These are phyloP conservation scores for Plectranthus barbatus DNA, from an alignment of 257 asterid species.

Conservation along the genomic window DNA sequence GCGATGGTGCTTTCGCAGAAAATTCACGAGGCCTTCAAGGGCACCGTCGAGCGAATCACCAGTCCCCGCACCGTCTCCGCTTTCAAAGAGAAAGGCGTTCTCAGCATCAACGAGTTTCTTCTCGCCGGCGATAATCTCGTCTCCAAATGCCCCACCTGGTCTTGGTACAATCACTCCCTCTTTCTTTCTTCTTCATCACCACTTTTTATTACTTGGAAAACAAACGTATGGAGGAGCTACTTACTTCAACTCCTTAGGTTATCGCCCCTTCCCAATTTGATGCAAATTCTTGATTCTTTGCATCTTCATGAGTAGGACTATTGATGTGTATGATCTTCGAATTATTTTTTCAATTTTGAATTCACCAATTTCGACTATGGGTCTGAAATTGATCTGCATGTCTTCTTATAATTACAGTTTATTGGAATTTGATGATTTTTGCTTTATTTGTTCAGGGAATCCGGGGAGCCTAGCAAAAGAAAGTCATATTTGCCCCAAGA, in stretches of 20 bases:
- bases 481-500: slow-evolving; percentile 89
- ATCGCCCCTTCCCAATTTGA: no score
- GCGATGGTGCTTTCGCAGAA: slow-evolving; percentile 71
- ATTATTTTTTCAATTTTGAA: no score
- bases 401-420: not conserved
- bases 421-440: slow-evolving; percentile 1
- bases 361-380: no score
- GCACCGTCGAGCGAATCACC: slow-evolving; percentile 87
- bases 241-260: no score
- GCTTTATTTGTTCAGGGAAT: slow-evolving; percentile 57
- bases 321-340: no score
- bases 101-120: slow-evolving; percentile 82
- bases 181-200: not conserved
- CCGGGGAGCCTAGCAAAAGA: slow-evolving; percentile 93
- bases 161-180: slow-evolving; percentile 50
- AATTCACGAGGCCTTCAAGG: slow-evolving; percentile 81
- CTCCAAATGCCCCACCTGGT: slow-evolving; percentile 98
- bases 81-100: slow-evolving; percentile 95
- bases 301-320: not conserved
- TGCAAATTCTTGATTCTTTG: not conserved
- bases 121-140: slow-evolving; percentile 98
- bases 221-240: not conserved
- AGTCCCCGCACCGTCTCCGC: slow-evolving; percentile 92
- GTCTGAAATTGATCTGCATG: no score
- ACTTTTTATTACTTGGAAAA: not conserved